Conservation (phyloP, 495 filamentous ascomycete genomes). For the Hyaloscypha variabilis region DNA sequence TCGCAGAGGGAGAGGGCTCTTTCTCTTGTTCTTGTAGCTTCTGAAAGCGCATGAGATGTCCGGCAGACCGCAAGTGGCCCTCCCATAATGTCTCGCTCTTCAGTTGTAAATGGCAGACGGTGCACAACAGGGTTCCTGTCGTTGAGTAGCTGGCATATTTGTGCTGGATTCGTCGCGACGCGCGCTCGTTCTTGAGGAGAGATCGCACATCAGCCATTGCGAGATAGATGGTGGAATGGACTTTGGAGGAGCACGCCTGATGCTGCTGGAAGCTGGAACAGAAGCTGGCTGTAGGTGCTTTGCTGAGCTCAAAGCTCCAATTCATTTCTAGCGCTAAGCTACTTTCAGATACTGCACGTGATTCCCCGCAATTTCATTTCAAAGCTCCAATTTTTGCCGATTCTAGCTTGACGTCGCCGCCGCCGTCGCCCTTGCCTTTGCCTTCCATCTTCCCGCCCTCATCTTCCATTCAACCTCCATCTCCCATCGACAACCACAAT, state of each 20-base stretch:
- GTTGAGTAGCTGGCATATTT: constrained; percentile 64
- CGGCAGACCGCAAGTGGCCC: constrained; percentile 50
- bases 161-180: constrained; percentile 71
- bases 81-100: constrained; percentile 67
- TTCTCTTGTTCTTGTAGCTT: constrained; percentile 20
- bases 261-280: neutral
- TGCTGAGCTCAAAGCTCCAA: neutral
- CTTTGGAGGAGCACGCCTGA: neutral
- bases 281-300: neutral
- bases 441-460: neutral
- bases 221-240: neutral
- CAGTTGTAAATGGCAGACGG: constrained; percentile 58
- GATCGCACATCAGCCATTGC: constrained; percentile 83
- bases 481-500: neutral
- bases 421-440: neutral
- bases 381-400: constrained; percentile 7
- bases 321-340: neutral
- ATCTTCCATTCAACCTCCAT: neutral
- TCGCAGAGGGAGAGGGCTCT: constrained; percentile 10
- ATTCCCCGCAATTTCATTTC: constrained; percentile 16
- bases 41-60: constrained; percentile 43
- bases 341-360: constrained; percentile 4
- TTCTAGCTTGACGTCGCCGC: neutral
- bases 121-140: constrained; percentile 61
- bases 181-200: constrained; percentile 80